phyloP scores from a whole-genome alignment of 202 grass and related monocot genomes.

The Eragrostis tef region DNA sequence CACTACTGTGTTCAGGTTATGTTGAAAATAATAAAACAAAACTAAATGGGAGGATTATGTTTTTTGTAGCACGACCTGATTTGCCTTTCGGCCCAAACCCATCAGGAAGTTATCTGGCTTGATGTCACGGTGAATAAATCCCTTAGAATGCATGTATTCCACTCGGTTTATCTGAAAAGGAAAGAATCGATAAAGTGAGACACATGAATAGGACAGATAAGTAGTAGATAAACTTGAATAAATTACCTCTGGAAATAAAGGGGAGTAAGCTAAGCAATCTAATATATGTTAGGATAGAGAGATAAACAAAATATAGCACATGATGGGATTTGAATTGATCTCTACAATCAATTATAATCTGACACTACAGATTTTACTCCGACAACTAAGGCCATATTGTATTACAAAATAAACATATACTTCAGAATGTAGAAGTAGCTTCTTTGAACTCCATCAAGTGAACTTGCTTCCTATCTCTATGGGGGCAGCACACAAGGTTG shows the following conservation, averaged over 20 bases:
- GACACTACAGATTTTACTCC: background rate
- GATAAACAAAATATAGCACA: background rate
- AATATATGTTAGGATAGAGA: background rate
- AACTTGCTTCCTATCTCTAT: slow-evolving; percentile 9
- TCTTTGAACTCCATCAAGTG: slow-evolving; percentile 11
- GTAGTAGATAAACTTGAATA: too few relatives aligned
- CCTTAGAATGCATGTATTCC: slow-evolving; percentile 94
- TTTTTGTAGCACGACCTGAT: slow-evolving; percentile 66
- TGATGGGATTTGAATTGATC: background rate
- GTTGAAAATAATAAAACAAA: slow-evolving; percentile 3
- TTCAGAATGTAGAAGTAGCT: background rate
- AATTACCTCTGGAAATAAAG: too few relatives aligned
- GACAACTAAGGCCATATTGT: background rate
- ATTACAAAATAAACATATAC: background rate
- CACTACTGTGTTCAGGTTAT: slow-evolving; percentile 3
- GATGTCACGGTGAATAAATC: slow-evolving; percentile 94
- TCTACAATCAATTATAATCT: background rate
- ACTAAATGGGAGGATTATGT: background rate
- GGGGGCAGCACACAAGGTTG: background rate
- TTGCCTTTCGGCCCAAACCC: slow-evolving; percentile 88
- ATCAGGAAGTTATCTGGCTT: slow-evolving; percentile 96
- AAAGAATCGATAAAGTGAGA: background rate
- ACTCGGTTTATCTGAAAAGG: slow-evolving; percentile 76
- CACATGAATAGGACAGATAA: too few relatives aligned
- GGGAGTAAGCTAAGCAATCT: too few relatives aligned